Conservation (phyloP, 495 filamentous ascomycete species). For the Aspergillus panamensis region DNA sequence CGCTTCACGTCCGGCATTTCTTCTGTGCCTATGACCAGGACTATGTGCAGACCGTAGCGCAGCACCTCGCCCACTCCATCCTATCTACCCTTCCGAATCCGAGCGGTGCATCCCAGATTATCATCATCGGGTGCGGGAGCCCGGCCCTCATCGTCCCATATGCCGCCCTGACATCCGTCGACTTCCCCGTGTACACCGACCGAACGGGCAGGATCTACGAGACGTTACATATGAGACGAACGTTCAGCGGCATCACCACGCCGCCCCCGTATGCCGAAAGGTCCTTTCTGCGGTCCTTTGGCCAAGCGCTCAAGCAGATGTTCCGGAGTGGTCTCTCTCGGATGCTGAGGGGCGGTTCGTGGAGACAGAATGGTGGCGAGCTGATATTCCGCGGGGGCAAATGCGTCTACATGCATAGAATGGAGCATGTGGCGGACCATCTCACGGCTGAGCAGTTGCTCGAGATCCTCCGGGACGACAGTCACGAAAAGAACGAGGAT, state of each 20-base stretch:
- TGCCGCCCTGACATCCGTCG: constrained; percentile 20
- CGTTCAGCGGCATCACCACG: constrained; percentile 11
- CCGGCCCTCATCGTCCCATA: constrained; percentile 23
- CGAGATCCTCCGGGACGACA: too few species aligned
- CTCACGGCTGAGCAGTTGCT: constrained; percentile 27
- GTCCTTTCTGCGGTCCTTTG: constrained; percentile 17
- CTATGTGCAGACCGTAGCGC: constrained; percentile 23
- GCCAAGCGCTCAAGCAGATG: constrained; percentile 19
- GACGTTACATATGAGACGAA: constrained; percentile 24
- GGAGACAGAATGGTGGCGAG: constrained; percentile 25
- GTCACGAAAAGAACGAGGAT: too few species aligned
- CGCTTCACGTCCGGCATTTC: constrained; percentile 22
- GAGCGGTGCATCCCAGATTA: constrained; percentile 24
- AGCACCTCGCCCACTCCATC: constrained; percentile 20
- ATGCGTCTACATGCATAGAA: constrained; percentile 24
- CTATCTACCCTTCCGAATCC: constrained; percentile 18
- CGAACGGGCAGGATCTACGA: constrained; percentile 22
- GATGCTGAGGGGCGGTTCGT: constrained; percentile 16
- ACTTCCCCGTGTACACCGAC: constrained; percentile 26
- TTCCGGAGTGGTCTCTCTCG: constrained; percentile 12
- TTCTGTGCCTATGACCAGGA: constrained; percentile 30
- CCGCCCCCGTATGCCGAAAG: constrained; percentile 19
- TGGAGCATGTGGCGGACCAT: constrained; percentile 27
- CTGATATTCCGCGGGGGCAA: constrained; percentile 25
- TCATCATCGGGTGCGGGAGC: constrained; percentile 30